These are phyloP conservation scores for Alternaria triticimaculans DNA, from an alignment of 2,329 filamentous ascomycete species.

Conservation along the genomic window DNA sequence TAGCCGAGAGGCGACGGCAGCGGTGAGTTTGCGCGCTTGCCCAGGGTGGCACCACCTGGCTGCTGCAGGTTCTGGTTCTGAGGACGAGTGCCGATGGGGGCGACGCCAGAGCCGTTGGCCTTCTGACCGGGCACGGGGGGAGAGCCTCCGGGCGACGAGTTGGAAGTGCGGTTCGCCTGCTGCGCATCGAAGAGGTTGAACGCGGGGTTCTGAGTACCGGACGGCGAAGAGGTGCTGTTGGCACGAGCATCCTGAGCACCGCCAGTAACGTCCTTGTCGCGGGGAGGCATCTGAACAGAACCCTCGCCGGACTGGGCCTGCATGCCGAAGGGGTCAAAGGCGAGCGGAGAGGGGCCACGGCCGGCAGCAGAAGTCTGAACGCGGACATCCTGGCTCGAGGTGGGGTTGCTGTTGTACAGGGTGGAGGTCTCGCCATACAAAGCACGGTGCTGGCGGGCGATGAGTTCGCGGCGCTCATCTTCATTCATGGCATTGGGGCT, in stretches of 20 bases:
- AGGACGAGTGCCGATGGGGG: conserved; percentile 92
- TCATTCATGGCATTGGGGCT: conserved; percentile 89
- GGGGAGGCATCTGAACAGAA: conserved; percentile 59
- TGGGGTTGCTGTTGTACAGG: conserved; percentile 72
- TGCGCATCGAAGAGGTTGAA: conserved; percentile 61
- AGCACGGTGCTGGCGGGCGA: conserved; percentile 92
- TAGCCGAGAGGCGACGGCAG: conserved; percentile 83
- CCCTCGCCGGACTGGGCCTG: conserved; percentile 60
- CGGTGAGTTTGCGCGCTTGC: conserved; percentile 87
- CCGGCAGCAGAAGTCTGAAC: conserved; percentile 66
- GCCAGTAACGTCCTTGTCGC: conserved; percentile 54
- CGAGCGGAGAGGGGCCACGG: conserved; percentile 77
- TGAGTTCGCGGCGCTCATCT: conserved; percentile 93
- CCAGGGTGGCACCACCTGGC: conserved; percentile 65
- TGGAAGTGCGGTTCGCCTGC: conserved; percentile 78
- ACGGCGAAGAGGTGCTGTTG: conserved; percentile 86
- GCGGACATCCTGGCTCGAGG: conserved; percentile 70
- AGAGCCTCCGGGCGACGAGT: conserved; percentile 83
- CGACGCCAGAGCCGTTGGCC: conserved; percentile 70
- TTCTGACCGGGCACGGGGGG: conserved; percentile 73
- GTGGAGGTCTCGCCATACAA: conserved; percentile 79
- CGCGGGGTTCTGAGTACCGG: conserved; percentile 64
- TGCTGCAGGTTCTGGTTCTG: conserved; percentile 63
- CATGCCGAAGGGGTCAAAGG: conserved; percentile 73
- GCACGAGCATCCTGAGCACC: conserved; percentile 69